A percentile compares a stretch with the other conserved stretches of the same genome.
These are phyloP conservation scores for Eucalyptus tenuipes DNA, from an alignment of 345 rosid genomes.

Conservation along the genomic window DNA sequence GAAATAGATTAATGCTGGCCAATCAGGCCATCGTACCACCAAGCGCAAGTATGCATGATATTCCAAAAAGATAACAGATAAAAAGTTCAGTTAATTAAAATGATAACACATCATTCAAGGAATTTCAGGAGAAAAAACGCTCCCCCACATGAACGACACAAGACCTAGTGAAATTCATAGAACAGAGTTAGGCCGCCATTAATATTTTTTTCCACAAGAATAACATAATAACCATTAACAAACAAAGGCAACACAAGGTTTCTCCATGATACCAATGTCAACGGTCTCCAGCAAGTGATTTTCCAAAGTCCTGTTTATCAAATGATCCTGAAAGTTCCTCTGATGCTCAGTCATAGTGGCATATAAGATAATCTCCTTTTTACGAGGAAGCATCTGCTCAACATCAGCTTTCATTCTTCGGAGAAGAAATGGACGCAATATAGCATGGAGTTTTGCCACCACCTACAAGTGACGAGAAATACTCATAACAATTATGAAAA, in stretches of 20 bases:
- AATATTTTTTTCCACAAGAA: not conserved
- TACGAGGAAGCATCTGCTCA: constrained; percentile 78
- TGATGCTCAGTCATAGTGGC: constrained; percentile 84
- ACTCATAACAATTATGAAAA: not conserved
- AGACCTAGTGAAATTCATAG: not conserved
- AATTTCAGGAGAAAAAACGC: not conserved
- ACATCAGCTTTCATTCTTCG: constrained; percentile 93
- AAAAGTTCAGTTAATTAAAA: not conserved
- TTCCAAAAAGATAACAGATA: not conserved
- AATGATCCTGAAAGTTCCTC: constrained; percentile 79
- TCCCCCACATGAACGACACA: not conserved
- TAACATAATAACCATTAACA: not conserved
- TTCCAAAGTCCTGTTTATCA: constrained; percentile 65
- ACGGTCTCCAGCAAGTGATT: constrained; percentile 31
- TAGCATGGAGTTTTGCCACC: constrained; percentile 86
- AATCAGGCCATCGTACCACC: not conserved
- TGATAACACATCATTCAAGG: not conserved
- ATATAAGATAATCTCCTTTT: constrained; percentile 87
- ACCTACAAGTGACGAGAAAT: constrained; percentile 32
- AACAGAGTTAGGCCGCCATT: not conserved
- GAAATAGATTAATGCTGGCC: not conserved
- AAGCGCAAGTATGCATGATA: not conserved
- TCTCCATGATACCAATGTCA: constrained; percentile 27
- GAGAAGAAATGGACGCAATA: constrained; percentile 91
- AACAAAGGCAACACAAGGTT: not conserved